Conservation (phyloP, 2,329 filamentous ascomycete species). For the Aureobasidium subglaciale region DNA sequence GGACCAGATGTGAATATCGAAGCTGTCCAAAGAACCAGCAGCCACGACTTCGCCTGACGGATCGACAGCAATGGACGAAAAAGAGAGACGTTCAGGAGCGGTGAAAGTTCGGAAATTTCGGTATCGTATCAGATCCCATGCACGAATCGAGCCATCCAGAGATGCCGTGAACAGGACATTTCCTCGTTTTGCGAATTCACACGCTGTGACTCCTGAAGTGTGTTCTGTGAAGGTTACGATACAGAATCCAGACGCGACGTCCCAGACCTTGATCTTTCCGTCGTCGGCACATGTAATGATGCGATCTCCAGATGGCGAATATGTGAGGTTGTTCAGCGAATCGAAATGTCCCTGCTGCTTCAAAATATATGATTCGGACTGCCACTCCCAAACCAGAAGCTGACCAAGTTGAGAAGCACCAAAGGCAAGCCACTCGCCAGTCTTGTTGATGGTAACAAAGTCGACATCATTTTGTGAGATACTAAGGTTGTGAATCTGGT, state of each 20-base stretch:
- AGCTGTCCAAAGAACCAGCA: constrained; percentile 89
- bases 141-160: constrained; percentile 85
- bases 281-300: constrained; percentile 94
- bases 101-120: constrained; percentile 97
- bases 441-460: constrained; percentile 86
- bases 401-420: constrained; percentile 92
- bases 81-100: constrained; percentile 81
- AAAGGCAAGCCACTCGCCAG: constrained; percentile 94
- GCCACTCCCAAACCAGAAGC: constrained; percentile 98
- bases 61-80: constrained; percentile 92
- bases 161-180: constrained; percentile 95
- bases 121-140: constrained; percentile 94
- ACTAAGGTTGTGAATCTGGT: constrained; percentile 84
- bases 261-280: constrained; percentile 98
- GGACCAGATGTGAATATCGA: constrained; percentile 97
- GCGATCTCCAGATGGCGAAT: constrained; percentile 86
- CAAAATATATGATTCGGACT: constrained; percentile 96
- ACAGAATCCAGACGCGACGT: constrained; percentile 92
- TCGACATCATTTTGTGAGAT: constrained; percentile 97
- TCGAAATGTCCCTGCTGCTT: constrained; percentile 98
- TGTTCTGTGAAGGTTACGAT: constrained; percentile 98
- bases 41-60: constrained; percentile 94
- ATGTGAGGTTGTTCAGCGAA: constrained; percentile 85
- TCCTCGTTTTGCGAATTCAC: constrained; percentile 89
- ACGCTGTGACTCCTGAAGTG: constrained; percentile 85